These are phyloP conservation scores for Amanita jacksonii DNA, from an alignment of 768 basidiomycete genomes.

Conservation along the genomic window DNA sequence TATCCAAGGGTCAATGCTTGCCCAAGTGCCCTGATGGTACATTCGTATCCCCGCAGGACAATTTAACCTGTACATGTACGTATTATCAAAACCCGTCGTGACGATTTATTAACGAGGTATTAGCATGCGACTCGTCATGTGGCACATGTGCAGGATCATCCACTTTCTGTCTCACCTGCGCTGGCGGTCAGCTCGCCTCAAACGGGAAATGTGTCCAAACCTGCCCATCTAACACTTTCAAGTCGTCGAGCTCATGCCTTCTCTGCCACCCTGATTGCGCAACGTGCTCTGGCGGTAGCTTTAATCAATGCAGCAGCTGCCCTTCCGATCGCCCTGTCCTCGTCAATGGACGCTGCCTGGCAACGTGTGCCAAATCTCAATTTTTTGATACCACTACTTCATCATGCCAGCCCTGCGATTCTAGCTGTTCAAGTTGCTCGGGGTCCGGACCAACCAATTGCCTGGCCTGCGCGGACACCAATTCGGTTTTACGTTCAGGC, in stretches of 20 bases:
- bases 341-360: conserved; percentile 63
- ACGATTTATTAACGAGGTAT: not conserved
- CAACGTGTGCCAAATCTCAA: conserved; percentile 59
- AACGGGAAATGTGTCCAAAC: conserved; percentile 61
- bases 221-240: conserved; percentile 65
- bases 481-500: conserved; percentile 53
- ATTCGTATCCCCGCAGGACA: conserved; percentile 63
- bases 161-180: conserved; percentile 66
- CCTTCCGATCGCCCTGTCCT: conserved; percentile 60
- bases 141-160: conserved; percentile 57
- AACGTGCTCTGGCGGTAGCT: conserved; percentile 61
- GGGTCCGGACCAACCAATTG: conserved; percentile 59
- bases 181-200: conserved; percentile 55
- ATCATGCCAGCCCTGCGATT: conserved; percentile 59
- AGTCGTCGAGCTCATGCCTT: conserved; percentile 54
- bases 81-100: conserved; percentile 4
- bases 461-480: conserved; percentile 61
- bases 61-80: conserved; percentile 56
- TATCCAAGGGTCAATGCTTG: conserved; percentile 63
- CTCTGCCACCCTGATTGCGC: conserved; percentile 78
- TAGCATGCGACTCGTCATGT: conserved; percentile 68
- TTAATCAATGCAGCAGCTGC: conserved; percentile 72
- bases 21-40: conserved; percentile 62
- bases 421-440: conserved; percentile 70
- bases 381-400: conserved; percentile 59